These are phyloP conservation scores for Xylaria sp. DNA, from an alignment of 2,329 filamentous ascomycete genomes.

Conservation along the genomic window DNA sequence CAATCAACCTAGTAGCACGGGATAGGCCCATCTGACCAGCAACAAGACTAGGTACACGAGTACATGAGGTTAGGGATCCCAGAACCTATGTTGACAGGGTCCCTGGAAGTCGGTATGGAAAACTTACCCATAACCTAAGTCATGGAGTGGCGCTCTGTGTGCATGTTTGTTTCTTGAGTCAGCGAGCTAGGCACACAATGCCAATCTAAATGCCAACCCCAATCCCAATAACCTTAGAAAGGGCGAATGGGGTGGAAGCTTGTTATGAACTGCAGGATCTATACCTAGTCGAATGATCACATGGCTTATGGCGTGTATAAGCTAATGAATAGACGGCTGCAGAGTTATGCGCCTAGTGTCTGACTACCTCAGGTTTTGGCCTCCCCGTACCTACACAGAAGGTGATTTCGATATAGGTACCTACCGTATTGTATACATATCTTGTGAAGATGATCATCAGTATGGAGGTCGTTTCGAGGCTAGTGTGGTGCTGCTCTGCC, in stretches of 20 bases:
- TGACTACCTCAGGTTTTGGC: not conserved
- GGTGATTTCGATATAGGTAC: not conserved
- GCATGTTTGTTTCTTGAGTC: constrained; percentile 4
- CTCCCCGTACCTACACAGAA: not conserved
- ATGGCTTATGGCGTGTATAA: constrained; percentile 18
- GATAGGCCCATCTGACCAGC: constrained; percentile 1
- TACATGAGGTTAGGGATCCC: constrained; percentile 15
- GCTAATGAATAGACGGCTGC: constrained; percentile 11
- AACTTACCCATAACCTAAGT: constrained; percentile 6
- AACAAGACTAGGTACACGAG: constrained; percentile 8
- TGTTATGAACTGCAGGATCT: constrained; percentile 24
- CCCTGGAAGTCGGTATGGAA: constrained; percentile 7
- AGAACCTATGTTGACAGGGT: constrained; percentile 8
- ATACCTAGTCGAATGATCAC: constrained; percentile 26
- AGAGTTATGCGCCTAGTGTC: not conserved
- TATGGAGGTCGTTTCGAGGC: not conserved
- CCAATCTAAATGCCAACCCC: not conserved
- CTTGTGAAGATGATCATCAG: not conserved
- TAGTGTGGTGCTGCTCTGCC: not conserved
- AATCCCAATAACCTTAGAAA: not conserved
- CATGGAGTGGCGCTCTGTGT: constrained; percentile 5
- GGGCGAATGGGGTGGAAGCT: constrained; percentile 6
- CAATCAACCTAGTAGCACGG: not conserved
- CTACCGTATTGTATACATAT: constrained; percentile 1
- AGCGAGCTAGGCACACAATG: constrained; percentile 11